Conservation (phyloP, 441 rosid species). For the Pelargonium australe region DNA sequence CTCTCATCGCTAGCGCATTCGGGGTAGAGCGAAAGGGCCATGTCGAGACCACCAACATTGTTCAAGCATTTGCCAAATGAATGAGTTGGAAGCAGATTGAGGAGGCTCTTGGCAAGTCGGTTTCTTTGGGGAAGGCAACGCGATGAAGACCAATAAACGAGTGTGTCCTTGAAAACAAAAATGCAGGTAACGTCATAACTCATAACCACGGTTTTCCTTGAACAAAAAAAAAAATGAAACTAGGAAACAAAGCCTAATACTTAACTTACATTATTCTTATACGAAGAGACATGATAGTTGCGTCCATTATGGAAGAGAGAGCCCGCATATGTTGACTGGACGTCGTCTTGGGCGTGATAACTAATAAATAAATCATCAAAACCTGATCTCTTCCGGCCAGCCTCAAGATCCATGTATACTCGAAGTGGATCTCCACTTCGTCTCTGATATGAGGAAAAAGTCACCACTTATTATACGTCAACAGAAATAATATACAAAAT, state of each 20-base stretch:
- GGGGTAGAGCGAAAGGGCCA: conserved; percentile 68
- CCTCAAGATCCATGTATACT: conserved; percentile 87
- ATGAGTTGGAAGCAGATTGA: conserved; percentile 56
- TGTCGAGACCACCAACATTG: conserved; percentile 65
- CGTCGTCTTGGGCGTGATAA: conserved; percentile 76
- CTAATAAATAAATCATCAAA: conserved; percentile 67
- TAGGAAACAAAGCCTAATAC: conserved; percentile 15
- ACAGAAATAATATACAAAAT: not conserved
- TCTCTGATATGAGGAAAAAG: conserved; percentile 34
- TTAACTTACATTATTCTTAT: conserved; percentile 48
- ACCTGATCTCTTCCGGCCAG: conserved; percentile 71
- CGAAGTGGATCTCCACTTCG: conserved; percentile 64
- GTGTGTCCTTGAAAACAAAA: conserved; percentile 43
- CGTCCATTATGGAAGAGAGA: conserved; percentile 77
- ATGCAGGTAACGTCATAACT: too few species aligned
- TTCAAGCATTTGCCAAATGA: conserved; percentile 89
- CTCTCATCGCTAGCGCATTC: conserved; percentile 48
- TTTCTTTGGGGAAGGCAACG: conserved; percentile 73
- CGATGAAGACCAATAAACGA: conserved; percentile 89
- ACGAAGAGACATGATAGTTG: conserved; percentile 56
- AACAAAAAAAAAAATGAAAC: conserved; percentile 2
- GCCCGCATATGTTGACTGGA: conserved; percentile 81
- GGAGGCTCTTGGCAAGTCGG: conserved; percentile 51
- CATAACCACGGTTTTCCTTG: not conserved
- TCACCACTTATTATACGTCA: not conserved